Base-by-base conservation (phyloP, 106 monocot species). In the Dioscorea alata region DNA sequence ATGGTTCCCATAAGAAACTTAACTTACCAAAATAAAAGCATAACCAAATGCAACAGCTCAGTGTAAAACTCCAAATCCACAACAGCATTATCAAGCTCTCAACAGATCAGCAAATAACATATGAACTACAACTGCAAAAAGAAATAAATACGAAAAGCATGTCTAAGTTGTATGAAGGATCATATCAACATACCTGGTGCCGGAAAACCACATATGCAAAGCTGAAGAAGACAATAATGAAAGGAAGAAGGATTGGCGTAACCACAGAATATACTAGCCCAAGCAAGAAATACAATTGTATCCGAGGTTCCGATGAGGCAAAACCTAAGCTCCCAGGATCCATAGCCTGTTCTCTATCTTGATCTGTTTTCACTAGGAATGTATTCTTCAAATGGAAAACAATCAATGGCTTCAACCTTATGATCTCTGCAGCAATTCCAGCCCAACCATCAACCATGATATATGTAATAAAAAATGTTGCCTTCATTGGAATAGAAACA, bases 381-480 rank as follows among this genome's bases (percentile, higher is more conserved):
- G 83, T 51, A 66, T 95, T 91, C 72, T 91, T 95, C 57, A 95
- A 48, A 72, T 95, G 94, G 68, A 67, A 95, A 2, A 95, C 20
- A 22, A 95, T 72, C 57, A 95, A 66, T 25, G 91, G 79, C 68
- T 95, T 95, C 73, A 95, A 70, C 68, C 94, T 76, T 65, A 95
- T 54, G 79, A 95, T 91, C 60, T 96, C 95, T 13, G 84, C 88
- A 74, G 95, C 91, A 77, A 96, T 65, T 28, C 95, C 91, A 58
- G 95, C 79, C 95, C 95, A 96, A 51, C 95, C 95, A 79, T 96
- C 95, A 51, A 96, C 88, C 94, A 94, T 94, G 54, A 94, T 80
- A 33, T 85, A 94, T 34, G 84, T 90, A 10, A 94, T 90, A 68
- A 94, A 94, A 77, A 94, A 94, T 67, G 90, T 88, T 75, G 94